Conservation (phyloP, 345 rosid species). For the Cardamine chenopodiifolia region DNA sequence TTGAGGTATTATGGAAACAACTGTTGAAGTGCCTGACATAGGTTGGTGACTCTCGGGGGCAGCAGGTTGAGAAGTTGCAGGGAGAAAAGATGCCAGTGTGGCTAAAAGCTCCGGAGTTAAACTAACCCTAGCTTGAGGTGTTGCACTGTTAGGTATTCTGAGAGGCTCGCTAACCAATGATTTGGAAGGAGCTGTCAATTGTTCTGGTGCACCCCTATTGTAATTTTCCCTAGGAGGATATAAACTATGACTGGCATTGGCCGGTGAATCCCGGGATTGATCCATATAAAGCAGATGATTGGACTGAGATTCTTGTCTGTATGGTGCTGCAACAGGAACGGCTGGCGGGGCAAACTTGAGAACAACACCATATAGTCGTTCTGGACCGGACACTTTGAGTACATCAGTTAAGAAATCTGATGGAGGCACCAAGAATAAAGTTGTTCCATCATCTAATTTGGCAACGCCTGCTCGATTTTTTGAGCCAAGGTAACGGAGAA, state of each 20-base stretch:
- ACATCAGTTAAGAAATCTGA: conserved; percentile 86
- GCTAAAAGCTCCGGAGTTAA: conserved; percentile 93
- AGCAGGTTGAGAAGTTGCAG: conserved; percentile 57
- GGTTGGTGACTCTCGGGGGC: conserved; percentile 55
- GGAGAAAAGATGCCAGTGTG: conserved; percentile 67
- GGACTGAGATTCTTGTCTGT: conserved; percentile 53
- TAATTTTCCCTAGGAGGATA: conserved; percentile 55
- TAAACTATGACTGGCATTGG: conserved; percentile 51
- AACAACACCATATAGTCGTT: conserved; percentile 94
- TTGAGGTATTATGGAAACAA: conserved; percentile 40
- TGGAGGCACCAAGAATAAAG: conserved; percentile 95
- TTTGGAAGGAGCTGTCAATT: conserved; percentile 51
- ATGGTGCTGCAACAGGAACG: conserved; percentile 45
- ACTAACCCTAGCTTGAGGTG: conserved; percentile 51
- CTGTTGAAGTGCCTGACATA: conserved; percentile 49
- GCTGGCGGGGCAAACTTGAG: conserved; percentile 74
- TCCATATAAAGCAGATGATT: conserved; percentile 48
- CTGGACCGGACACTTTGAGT: conserved; percentile 76
- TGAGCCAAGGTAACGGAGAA: conserved; percentile 88
- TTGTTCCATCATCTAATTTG: conserved; percentile 88
- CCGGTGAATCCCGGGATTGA: conserved; percentile 45
- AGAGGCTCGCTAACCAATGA: conserved; percentile 50
- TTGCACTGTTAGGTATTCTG: conserved; percentile 21
- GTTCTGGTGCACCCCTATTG: conserved; percentile 54
- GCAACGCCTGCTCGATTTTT: conserved; percentile 98